Conservation (phyloP, 345 rosid species). For the Clarkia xantiana region DNA sequence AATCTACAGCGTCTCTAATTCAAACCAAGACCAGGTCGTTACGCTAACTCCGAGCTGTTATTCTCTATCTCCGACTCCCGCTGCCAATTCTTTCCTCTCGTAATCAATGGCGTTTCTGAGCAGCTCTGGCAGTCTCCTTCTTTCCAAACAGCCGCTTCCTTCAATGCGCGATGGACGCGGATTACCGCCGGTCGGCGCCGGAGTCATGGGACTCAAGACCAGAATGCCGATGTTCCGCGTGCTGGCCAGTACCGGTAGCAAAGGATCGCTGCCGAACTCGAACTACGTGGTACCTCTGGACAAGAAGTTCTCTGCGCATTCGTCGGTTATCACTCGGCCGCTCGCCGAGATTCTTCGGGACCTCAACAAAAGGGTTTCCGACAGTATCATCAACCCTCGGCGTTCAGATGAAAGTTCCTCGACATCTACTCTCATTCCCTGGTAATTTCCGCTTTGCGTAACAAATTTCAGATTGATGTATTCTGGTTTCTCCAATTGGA, state of each 20-base stretch:
- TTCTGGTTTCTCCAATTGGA: background rate
- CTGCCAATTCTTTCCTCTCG: too few relatives aligned
- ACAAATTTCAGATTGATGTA: background rate
- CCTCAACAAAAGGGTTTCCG: constrained; percentile 87
- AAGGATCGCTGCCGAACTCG: constrained; percentile 46
- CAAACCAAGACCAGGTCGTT: too few relatives aligned
- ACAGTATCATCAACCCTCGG: constrained; percentile 41
- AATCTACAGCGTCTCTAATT: too few relatives aligned
- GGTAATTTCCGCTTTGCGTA: constrained; percentile 21
- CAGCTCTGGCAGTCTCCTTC: background rate
- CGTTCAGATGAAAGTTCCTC: constrained; percentile 15
- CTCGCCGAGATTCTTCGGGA: constrained; percentile 91
- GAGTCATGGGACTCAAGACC: too few relatives aligned
- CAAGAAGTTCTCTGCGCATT: constrained; percentile 36
- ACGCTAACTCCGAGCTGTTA: too few relatives aligned
- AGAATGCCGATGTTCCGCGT: constrained; percentile 8
- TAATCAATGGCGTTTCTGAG: constrained; percentile 9
- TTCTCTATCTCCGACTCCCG: too few relatives aligned
- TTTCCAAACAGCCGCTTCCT: constrained; percentile 2
- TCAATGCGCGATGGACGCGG: background rate
- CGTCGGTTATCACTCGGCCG: constrained; percentile 79
- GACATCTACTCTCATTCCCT: constrained; percentile 45
- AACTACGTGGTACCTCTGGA: constrained; percentile 89
- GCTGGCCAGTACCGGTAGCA: constrained; percentile 16
- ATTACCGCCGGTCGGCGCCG: too few relatives aligned